phyloP scores from a whole-genome alignment of 768 basidiomycete genomes.

The Naematelia aurantialba region DNA sequence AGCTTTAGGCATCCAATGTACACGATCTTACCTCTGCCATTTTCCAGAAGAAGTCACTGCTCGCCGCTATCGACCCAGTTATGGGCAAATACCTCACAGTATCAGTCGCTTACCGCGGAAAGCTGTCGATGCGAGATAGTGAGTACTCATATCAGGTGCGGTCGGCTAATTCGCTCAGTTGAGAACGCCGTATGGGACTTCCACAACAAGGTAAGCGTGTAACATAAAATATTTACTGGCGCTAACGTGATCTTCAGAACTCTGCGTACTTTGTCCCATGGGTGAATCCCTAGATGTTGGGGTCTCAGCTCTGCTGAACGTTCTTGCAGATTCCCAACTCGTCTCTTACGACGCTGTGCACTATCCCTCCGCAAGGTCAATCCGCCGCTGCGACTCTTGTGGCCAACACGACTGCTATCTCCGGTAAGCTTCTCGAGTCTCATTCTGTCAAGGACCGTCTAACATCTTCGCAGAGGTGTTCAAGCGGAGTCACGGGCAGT shows the following conservation, averaged over 20 bases:
- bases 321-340: slow-evolving; percentile 37
- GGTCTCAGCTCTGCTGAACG: neutral
- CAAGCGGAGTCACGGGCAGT: slow-evolving; percentile 43
- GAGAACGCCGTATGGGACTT: slow-evolving; percentile 35
- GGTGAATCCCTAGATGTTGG: slow-evolving; percentile 11
- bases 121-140: slow-evolving; percentile 44
- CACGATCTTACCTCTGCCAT: slow-evolving; percentile 39
- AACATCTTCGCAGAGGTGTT: slow-evolving; percentile 32
- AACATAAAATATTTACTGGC: neutral
- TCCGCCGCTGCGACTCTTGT: slow-evolving; percentile 43
- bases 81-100: slow-evolving; percentile 47
- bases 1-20: slow-evolving; percentile 28
- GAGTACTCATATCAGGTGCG: slow-evolving; percentile 1
- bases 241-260: slow-evolving; percentile 16
- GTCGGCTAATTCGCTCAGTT: slow-evolving; percentile 19
- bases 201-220: slow-evolving; percentile 29
- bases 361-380: slow-evolving; percentile 37
- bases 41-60: slow-evolving; percentile 33
- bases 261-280: slow-evolving; percentile 44
- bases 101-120: slow-evolving; percentile 44
- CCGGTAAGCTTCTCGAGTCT: slow-evolving; percentile 19
- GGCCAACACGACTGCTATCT: slow-evolving; percentile 44
- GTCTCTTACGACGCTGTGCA: slow-evolving; percentile 39
- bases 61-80: slow-evolving; percentile 44
- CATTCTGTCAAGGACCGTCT: neutral